A percentile compares a stretch with the other conserved stretches of the same genome.
Evolutionary conservation across 257 asterid species (phyloP).

Genomic region (Nicotiana obtusifolia): DNA sequence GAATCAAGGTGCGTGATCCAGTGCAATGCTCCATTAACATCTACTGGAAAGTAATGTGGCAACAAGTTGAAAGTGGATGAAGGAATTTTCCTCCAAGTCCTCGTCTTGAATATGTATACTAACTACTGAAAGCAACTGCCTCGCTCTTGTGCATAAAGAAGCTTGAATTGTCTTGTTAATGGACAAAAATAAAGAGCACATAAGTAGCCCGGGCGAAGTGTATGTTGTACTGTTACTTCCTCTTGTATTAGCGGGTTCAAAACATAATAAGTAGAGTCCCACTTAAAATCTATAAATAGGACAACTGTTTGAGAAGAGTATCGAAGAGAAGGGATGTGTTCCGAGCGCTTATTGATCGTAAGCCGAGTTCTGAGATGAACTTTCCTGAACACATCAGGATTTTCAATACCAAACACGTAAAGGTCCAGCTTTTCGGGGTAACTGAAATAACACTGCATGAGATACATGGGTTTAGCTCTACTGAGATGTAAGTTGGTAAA

Average conservation of each 20-base stretch:
- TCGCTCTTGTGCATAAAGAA: background rate
- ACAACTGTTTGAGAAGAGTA: background rate
- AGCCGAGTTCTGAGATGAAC: background rate
- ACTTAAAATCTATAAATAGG: background rate
- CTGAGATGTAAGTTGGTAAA: background rate
- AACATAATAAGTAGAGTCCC: background rate
- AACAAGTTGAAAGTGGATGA: background rate
- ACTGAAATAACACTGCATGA: background rate
- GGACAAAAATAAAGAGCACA: background rate
- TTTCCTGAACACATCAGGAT: background rate
- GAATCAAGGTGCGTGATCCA: background rate
- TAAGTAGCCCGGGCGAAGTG: background rate
- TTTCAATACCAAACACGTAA: too few species aligned
- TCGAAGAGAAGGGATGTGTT: background rate
- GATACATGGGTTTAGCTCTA: background rate
- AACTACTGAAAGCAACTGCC: background rate
- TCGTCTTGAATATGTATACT: background rate
- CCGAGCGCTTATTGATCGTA: background rate
- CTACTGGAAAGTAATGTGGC: background rate
- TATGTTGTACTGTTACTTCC: background rate
- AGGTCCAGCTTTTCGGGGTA: too few species aligned
- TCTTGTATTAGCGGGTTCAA: background rate
- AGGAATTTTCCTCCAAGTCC: background rate
- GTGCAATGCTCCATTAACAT: background rate
- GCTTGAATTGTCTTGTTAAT: background rate